These are phyloP conservation scores for Psidium guajava DNA, from an alignment of 345 rosid species.

Conservation along the genomic window DNA sequence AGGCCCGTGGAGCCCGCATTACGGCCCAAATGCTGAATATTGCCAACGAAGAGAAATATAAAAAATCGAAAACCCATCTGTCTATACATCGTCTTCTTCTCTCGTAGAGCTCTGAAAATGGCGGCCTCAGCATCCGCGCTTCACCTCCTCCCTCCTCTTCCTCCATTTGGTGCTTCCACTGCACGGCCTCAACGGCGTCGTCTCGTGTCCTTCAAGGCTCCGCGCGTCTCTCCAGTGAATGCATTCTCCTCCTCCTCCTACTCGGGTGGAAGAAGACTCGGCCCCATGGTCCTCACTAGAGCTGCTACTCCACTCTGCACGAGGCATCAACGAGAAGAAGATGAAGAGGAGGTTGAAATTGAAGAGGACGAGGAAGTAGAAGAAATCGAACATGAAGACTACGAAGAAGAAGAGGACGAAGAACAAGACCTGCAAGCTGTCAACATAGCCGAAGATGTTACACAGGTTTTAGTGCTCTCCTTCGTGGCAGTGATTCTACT, in stretches of 20 bases:
- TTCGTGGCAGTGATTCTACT: background rate
- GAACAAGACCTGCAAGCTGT: background rate
- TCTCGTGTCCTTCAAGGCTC: background rate
- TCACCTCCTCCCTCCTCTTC: background rate
- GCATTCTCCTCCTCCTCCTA: background rate
- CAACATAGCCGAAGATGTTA: conserved; percentile 15
- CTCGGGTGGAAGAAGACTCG: background rate
- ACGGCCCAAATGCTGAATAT: background rate
- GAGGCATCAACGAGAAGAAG: background rate
- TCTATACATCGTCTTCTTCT: background rate
- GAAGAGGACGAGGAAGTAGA: conserved; percentile 1
- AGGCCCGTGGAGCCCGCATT: background rate
- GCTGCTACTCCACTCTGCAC: background rate
- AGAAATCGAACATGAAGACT: background rate
- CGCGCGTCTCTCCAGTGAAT: background rate
- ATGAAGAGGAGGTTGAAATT: background rate
- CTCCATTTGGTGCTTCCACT: background rate
- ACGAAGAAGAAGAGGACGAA: background rate
- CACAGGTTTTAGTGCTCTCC: conserved; percentile 2
- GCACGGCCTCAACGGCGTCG: background rate
- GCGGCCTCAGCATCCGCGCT: background rate
- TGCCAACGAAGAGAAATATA: background rate
- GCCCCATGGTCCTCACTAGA: background rate
- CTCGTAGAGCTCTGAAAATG: background rate
- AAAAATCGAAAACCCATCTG: background rate